Base-by-base conservation (phyloP, 805 yeast genomes). In the Kurtzmaniella cleridarum region DNA sequence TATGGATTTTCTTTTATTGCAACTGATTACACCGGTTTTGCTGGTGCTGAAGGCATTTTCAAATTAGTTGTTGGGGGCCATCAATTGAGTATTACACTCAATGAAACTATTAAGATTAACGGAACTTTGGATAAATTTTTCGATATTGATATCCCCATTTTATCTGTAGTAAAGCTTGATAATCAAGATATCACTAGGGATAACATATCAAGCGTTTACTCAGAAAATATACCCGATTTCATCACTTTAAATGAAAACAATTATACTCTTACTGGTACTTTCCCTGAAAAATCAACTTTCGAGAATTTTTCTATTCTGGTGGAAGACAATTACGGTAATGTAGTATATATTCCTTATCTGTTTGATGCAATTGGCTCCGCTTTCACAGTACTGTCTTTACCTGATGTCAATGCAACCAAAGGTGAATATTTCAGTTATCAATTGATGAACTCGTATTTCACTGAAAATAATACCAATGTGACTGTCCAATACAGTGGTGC, bases 51-150 rank as follows among this genome's bases (percentile, higher is more conserved):
- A 46, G 81, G 84, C 2, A 62, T 74, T 24, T 93, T 93, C 64
- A 70, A 77, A 43, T 65, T 93, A 28, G 66, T 83, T 18, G 83
- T 91, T 28, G 98, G 98, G 31, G 96, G 95, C 8, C 96, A 93
- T 57, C 81, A 76, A 45, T 71, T 93, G 45, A 73, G 88, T 29
- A 81, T 93, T 1, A 68, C 80, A 16, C 54, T 79, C 29, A 76
- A 84, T 42, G 71, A 73, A 35, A 70, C 78, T 1, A 61, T 78
- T 23, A 59, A 69, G 16, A 68, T 85, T 41, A 84, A 85, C 49
- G 90, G 88, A 2, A 82, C 93, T 5, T 74, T 72, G 16, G 78
- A 79, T 34, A 72, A 76, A 27, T 50, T 59, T 0, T 71, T 91
- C 49, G 53, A 69, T 18, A 71, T 77, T 42, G 56, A 68, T 2